Conservation (phyloP, 2,329 filamentous ascomycete species). For the Colletotrichum lentis region DNA sequence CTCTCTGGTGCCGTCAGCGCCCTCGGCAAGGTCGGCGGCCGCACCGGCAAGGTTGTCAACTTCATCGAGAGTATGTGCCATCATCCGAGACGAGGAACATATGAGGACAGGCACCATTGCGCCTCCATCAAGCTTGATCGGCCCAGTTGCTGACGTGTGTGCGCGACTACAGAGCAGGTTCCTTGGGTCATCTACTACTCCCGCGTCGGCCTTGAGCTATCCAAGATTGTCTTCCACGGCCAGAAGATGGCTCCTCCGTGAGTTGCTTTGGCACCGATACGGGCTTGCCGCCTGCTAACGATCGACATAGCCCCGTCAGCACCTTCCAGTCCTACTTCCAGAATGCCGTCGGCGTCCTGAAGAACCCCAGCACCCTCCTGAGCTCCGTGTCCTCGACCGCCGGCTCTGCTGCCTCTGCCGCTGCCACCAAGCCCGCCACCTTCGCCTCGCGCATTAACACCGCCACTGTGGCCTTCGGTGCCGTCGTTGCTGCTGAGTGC, state of each 20-base stretch:
- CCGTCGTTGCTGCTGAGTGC: constrained; percentile 83
- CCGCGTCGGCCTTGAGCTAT: constrained; percentile 85
- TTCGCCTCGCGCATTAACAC: constrained; percentile 62
- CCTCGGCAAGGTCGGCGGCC: constrained; percentile 79
- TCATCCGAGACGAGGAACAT: not conserved
- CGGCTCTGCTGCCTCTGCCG: constrained; percentile 62
- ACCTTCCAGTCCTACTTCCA: constrained; percentile 90
- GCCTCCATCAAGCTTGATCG: not conserved
- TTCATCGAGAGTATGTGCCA: constrained; percentile 82
- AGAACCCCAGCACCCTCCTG: constrained; percentile 71
- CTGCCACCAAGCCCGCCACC: constrained; percentile 55
- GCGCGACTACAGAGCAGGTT: constrained; percentile 71
- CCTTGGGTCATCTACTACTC: constrained; percentile 92
- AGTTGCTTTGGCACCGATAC: constrained; percentile 52
- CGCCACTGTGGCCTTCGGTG: constrained; percentile 74
- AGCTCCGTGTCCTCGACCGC: constrained; percentile 65
- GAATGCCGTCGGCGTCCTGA: constrained; percentile 73
- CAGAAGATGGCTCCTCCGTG: constrained; percentile 97
- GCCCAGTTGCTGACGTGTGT: constrained; percentile 30
- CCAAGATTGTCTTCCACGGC: constrained; percentile 84
- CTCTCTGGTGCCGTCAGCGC: constrained; percentile 76
- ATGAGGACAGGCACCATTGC: not conserved
- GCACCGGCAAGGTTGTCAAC: constrained; percentile 78
- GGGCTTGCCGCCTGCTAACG: constrained; percentile 20
- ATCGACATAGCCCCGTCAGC: constrained; percentile 68